Evolutionary conservation across 345 rosid species (phyloP).

Genomic region (Citrus trifoliata): DNA sequence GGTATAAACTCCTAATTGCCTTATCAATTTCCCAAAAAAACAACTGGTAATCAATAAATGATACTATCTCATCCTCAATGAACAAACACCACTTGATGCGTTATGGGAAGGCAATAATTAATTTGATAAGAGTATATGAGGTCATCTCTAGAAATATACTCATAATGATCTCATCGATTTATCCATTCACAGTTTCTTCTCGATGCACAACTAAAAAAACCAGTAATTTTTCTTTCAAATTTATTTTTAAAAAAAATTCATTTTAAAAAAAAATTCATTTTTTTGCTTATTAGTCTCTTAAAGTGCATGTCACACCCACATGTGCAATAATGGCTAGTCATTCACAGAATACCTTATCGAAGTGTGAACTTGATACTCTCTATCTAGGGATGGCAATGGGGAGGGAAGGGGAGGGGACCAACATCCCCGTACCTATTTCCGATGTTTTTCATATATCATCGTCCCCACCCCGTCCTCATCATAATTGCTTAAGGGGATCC

Average conservation of each 20-base stretch:
- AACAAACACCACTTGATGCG: not conserved
- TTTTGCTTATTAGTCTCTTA: too few species aligned
- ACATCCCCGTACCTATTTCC: too few species aligned
- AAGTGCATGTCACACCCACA: not conserved
- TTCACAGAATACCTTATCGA: not conserved
- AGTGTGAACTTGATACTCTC: slow-evolving; percentile 8
- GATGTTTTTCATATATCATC: too few species aligned
- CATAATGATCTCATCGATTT: not conserved
- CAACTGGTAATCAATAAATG: not conserved
- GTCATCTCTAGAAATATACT: not conserved
- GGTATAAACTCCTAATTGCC: too few species aligned
- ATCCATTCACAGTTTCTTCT: not conserved
- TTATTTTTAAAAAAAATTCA: too few species aligned
- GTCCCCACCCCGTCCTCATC: too few species aligned
- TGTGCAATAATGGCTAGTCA: not conserved
- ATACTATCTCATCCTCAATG: not conserved
- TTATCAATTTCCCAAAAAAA: not conserved
- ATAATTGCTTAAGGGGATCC: too few species aligned
- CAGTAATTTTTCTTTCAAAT: too few species aligned
- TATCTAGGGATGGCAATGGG: too few species aligned
- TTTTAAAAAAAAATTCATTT: too few species aligned
- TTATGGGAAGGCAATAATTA: too few species aligned
- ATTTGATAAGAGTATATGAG: not conserved
- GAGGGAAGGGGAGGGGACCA: too few species aligned
- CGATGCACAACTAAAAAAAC: not conserved